A percentile compares a stretch with the other conserved stretches of the same genome.
These are phyloP conservation scores for Trichoderma atrobrunneum DNA, from an alignment of 2,329 filamentous ascomycete species.

Conservation along the genomic window DNA sequence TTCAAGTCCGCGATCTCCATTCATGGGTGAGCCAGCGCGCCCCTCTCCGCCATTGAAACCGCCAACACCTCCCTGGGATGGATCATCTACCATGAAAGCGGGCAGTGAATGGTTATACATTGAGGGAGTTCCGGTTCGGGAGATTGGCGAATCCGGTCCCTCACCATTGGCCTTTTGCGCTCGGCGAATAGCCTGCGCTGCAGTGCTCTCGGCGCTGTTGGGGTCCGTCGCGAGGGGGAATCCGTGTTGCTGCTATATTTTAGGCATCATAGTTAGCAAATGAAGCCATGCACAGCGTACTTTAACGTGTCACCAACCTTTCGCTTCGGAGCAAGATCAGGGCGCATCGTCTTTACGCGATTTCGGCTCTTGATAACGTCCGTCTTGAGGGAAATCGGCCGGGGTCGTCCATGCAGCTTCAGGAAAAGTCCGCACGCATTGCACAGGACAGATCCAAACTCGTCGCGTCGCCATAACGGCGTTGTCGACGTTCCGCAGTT, in stretches of 20 bases:
- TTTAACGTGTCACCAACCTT: conserved; percentile 58
- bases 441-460: conserved; percentile 91
- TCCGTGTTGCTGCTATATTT: conserved; percentile 30
- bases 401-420: conserved; percentile 89
- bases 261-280: conserved; percentile 1
- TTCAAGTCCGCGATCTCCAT: conserved; percentile 64
- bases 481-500: conserved; percentile 96
- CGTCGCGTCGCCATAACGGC: conserved; percentile 95
- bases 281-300: background rate
- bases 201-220: conserved; percentile 61
- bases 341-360: conserved; percentile 82
- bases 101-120: conserved; percentile 73
- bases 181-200: conserved; percentile 53
- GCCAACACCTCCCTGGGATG: conserved; percentile 56
- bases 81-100: conserved; percentile 73
- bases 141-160: conserved; percentile 73
- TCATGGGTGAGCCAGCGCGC: conserved; percentile 49
- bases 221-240: conserved; percentile 43
- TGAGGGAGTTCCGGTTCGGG: conserved; percentile 73
- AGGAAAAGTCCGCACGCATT: conserved; percentile 97
- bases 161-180: conserved; percentile 74
- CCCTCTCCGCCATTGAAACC: conserved; percentile 49
- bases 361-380: conserved; percentile 99
- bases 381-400: conserved; percentile 95
- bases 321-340: conserved; percentile 75